Evolutionary conservation across 2,329 filamentous ascomycete species (phyloP).

Genomic region (Fusarium irregulare): DNA sequence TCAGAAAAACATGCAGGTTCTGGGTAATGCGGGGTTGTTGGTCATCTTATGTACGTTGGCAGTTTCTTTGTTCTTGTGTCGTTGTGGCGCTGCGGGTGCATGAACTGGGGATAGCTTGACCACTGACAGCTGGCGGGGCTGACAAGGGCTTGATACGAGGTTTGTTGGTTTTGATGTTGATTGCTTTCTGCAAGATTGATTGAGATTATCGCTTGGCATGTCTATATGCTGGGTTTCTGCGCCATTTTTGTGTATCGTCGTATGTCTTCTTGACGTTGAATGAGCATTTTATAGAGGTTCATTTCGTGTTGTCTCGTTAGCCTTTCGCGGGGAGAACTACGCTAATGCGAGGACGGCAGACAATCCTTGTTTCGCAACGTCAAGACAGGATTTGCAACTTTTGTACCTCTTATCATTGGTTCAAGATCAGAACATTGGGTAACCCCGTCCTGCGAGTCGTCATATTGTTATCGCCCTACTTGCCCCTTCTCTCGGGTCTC

Average conservation of each 20-base stretch:
- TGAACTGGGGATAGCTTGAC: background rate
- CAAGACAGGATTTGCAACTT: background rate
- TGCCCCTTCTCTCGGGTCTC: no score
- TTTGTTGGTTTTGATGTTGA: background rate
- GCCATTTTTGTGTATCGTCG: accelerated
- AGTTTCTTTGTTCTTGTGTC: background rate
- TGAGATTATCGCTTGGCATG: background rate
- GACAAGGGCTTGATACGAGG: background rate
- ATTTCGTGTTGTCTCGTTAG: background rate
- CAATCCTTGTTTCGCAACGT: background rate
- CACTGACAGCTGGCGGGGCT: constrained; percentile 7
- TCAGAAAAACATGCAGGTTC: background rate
- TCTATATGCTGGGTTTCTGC: background rate
- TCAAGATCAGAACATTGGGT: background rate
- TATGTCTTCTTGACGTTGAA: background rate
- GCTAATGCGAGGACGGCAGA: constrained; percentile 14
- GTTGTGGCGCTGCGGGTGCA: background rate
- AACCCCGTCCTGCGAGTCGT: background rate
- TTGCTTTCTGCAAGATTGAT: background rate
- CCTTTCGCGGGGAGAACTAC: constrained; percentile 15
- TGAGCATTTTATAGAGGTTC: no score
- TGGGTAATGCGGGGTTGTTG: constrained; percentile 1
- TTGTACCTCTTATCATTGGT: background rate
- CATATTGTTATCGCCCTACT: background rate
- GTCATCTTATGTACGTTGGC: constrained; percentile 2